Conservation (phyloP, 306 rosid species). For the Gynostemma pentaphyllum region DNA sequence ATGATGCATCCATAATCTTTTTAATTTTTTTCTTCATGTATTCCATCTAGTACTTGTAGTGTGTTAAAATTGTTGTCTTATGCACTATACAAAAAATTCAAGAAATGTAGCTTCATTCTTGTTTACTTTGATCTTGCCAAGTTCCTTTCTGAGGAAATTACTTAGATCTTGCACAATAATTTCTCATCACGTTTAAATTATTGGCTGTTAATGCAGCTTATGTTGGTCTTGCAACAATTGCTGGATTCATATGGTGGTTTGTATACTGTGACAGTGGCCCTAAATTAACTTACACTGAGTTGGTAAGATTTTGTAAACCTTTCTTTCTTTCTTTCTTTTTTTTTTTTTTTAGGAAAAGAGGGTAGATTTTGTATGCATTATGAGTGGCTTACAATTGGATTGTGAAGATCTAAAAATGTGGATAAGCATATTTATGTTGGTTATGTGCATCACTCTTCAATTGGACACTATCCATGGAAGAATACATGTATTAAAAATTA, state of each 20-base stretch:
- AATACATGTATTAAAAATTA: too few species aligned
- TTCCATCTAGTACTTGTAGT: not conserved
- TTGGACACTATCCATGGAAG: too few species aligned
- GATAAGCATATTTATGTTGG: not conserved
- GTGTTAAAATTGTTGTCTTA: not conserved
- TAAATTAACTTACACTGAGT: constrained; percentile 62
- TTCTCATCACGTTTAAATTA: constrained; percentile 19
- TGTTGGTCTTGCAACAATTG: constrained; percentile 92
- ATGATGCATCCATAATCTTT: not conserved
- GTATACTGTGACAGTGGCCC: constrained; percentile 84
- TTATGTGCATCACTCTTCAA: not conserved
- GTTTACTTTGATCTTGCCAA: not conserved
- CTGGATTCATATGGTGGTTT: constrained; percentile 99
- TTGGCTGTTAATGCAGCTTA: constrained; percentile 86
- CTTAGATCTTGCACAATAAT: too few species aligned
- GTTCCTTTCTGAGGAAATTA: too few species aligned
- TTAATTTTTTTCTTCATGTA: not conserved
- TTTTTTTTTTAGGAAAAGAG: too few species aligned
- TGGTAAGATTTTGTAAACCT: constrained; percentile 61
- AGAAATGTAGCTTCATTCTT: not conserved
- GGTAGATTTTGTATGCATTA: too few species aligned
- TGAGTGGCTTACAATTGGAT: not conserved
- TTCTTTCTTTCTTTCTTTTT: too few species aligned
- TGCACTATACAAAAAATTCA: not conserved
- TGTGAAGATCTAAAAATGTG: not conserved